Evolutionary conservation across 345 rosid species (phyloP).

Genomic region (Eucalyptus paniculata): DNA sequence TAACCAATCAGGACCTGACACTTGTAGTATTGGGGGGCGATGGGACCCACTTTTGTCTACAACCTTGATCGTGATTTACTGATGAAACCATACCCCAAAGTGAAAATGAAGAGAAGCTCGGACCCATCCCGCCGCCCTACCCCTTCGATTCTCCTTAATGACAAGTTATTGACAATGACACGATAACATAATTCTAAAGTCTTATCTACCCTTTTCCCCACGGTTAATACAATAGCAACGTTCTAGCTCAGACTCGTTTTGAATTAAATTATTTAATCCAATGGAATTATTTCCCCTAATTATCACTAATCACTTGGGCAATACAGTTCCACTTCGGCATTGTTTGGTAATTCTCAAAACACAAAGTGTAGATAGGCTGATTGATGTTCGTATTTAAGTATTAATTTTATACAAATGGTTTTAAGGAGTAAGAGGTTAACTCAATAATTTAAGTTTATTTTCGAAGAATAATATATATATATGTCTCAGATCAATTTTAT

Average conservation of each 20-base stretch:
- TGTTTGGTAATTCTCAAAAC: neutral
- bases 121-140: neutral
- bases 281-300: neutral
- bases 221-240: neutral
- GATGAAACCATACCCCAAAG: neutral
- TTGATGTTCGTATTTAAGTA: neutral
- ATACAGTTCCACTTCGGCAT: neutral
- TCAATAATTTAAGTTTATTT: no score
- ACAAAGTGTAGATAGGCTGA: neutral
- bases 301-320: neutral
- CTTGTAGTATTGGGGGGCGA: fast-evolving
- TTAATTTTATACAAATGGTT: fast-evolving
- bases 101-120: neutral
- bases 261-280: no score
- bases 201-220: neutral
- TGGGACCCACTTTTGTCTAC: neutral
- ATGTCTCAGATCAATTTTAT: neutral
- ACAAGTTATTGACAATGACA: neutral
- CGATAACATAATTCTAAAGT: neutral
- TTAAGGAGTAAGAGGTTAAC: no score
- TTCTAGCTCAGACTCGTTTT: fast-evolving
- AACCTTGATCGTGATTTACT: neutral
- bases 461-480: no score
- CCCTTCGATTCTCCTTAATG: neutral
- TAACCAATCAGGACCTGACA: neutral